Evolutionary conservation across 2,329 filamentous ascomycete genomes (phyloP), one percentile per base, ranked within the genome.

Genomic region (Macrophomina tecta): DNA sequence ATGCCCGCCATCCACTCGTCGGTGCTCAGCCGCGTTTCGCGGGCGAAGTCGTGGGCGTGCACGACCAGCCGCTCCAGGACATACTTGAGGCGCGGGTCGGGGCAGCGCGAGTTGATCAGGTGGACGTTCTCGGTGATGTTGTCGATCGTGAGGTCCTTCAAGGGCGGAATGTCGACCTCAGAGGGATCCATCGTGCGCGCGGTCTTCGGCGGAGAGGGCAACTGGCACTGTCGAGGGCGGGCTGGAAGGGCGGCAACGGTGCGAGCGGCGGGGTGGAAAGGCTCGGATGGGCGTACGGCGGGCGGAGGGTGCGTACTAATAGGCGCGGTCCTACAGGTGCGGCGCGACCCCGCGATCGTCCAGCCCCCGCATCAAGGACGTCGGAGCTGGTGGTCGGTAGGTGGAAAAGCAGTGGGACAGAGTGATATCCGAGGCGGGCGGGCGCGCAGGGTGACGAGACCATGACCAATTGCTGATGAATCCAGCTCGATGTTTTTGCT

Each of bases 31-130:
- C 91, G 83, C 1, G 91, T 94, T 78, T 94, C 92, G 65, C 91
- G 85, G 5, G 91, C 90, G 75, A 93, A 94, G 80, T 94, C 91
- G 78, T 95, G 92, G 1, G 94, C 81, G 78, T 95, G 91, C 12
- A 87, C 86, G 56, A 94, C 90, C 14, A 94, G 84, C 18, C 90
- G 84, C 72, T 91, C 87, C 75, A 94, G 85, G 53, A 95, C 77
- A 76, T 91, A 94, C 69, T 87, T 90, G 69, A 92, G 80, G 23
- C 92, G 86, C 28, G 84, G 81, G 73, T 93, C 84, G 9, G 82
- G 75, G 72, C 87, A 87, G 81, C 89, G 86, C 9, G 90, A 90
- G 80, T 94, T 94, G 78, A 93, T 92, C 53, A 84, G 82, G 74
- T 90, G 84, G 38, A 90, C 89, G 73, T 93, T 93, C 61, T 90